Base-by-base conservation (phyloP, 2,329 filamentous ascomycete genomes). In the Chrysoporthe puriensis region DNA sequence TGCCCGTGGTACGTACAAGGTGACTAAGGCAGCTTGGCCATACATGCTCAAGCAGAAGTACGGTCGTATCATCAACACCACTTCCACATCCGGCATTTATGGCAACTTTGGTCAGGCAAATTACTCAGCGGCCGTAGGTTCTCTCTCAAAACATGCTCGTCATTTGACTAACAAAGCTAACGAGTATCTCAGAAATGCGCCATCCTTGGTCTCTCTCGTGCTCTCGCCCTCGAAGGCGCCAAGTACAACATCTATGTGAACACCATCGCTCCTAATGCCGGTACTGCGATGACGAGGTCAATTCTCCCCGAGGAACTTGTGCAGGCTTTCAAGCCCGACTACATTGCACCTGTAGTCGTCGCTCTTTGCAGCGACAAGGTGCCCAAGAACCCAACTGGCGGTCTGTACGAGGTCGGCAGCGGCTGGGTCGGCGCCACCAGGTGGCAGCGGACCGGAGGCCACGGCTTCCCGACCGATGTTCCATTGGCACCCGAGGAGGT, bases 181-280 rank as follows among this genome's bases (percentile, higher is more conserved):
- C 52, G 80, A 79, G 72, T 78, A 71, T 56, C 54, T 8, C 72
- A 92, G 89, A 96, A 96, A 90, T 87, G 88, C 73, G 96, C 93
- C 81, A 98, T 99, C 72, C 90, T 99, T 54, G 96, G 96, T 70
- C 93, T 99, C 85, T 97, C 94, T 52, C 92, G 94, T 74, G 93
- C 96, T 62, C 88, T 99, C 66, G 96, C 96, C 63, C 86, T 96
- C 62, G 96, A 99, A 82, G 96, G 96, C 74, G 87, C 88, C 77
- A 98, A 98, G 85, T 94, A 99, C 86, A 97, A 97, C 85, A 98
- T 99, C 80, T 94, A 89, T 75, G 93, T 97, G 79, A 99, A 99
- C 86, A 97, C 94, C 68, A 97, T 99, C 76, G 96, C 96, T 34
- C 96, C 96, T 73, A 99, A 98, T 76, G 96, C 96, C 50, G 96